Conservation (phyloP, 129 eudicot species). For the Cynara cardunculus region DNA sequence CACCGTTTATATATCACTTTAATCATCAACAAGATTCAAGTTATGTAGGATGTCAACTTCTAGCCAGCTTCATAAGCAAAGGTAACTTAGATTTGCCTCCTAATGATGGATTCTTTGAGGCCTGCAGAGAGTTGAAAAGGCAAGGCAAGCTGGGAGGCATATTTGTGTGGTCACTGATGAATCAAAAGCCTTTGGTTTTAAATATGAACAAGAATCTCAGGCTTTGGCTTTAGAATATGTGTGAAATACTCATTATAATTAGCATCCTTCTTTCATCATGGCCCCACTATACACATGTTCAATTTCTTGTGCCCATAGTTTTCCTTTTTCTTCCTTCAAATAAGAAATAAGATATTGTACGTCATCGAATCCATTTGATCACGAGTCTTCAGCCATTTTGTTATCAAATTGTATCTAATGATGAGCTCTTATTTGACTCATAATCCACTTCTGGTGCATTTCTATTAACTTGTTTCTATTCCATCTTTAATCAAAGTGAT, state of each 20-base stretch:
- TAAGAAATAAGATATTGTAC: background rate
- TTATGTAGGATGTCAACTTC: slow-evolving; percentile 34
- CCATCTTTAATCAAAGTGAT: too few species aligned
- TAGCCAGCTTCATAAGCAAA: slow-evolving; percentile 40
- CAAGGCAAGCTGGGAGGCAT: slow-evolving; percentile 36
- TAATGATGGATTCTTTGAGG: too few species aligned
- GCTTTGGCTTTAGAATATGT: background rate
- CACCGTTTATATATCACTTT: slow-evolving; percentile 23
- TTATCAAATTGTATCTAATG: too few species aligned
- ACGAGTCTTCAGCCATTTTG: too few species aligned
- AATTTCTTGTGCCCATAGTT: background rate
- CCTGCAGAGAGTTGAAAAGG: slow-evolving; percentile 30
- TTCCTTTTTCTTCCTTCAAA: background rate
- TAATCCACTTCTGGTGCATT: too few species aligned
- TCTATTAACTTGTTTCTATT: too few species aligned
- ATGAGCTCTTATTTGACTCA: too few species aligned
- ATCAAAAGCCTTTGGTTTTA: slow-evolving; percentile 20
- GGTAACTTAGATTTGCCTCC: slow-evolving; percentile 35
- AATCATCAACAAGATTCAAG: slow-evolving; percentile 21
- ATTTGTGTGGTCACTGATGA: slow-evolving; percentile 46
- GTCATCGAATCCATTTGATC: background rate
- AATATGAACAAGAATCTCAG: slow-evolving; percentile 20
- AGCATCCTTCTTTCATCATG: background rate
- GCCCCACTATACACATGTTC: slow-evolving; percentile 6
- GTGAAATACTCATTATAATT: background rate